A percentile compares a stretch with the other conserved stretches of the same genome.
Conservation (phyloP, 164 flowering plant species). For the Umbilicus rupestris region DNA sequence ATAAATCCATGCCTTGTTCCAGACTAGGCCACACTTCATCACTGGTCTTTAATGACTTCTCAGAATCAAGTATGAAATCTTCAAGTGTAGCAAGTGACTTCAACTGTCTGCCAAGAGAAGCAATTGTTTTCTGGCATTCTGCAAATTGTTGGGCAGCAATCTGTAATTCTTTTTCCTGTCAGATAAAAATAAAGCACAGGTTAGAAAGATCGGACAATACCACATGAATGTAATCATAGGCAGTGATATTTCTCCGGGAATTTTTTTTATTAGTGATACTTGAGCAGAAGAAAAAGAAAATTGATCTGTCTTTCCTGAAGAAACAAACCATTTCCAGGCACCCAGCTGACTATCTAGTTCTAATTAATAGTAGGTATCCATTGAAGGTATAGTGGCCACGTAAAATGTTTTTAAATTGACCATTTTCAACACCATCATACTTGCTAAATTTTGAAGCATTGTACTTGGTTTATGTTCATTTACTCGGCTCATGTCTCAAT, state of each 20-base stretch:
- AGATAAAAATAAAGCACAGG: not conserved
- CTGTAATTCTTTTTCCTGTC: constrained; percentile 30
- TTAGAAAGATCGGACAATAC: not conserved
- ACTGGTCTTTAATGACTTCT: constrained; percentile 10
- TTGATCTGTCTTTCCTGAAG: too few relatives aligned
- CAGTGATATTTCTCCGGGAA: not conserved
- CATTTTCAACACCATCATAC: not conserved
- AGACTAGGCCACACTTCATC: not conserved
- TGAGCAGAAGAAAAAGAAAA: too few relatives aligned
- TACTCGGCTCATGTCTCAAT: too few relatives aligned
- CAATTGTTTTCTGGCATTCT: constrained; percentile 40
- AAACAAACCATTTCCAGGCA: too few relatives aligned
- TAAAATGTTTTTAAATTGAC: too few relatives aligned
- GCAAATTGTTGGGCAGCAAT: constrained; percentile 29
- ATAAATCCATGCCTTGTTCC: constrained; percentile 3
- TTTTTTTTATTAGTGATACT: not conserved
- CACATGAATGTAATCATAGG: not conserved
- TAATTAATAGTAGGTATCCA: too few relatives aligned
- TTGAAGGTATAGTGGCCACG: too few relatives aligned
- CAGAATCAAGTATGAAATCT: constrained; percentile 26
- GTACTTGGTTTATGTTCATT: not conserved
- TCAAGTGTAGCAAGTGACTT: constrained; percentile 31
- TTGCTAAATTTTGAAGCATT: not conserved
- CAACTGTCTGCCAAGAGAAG: constrained; percentile 28
- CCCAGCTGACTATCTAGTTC: too few relatives aligned